phyloP scores from a whole-genome alignment of 345 rosid genomes.

The Moricandia arvensis region DNA sequence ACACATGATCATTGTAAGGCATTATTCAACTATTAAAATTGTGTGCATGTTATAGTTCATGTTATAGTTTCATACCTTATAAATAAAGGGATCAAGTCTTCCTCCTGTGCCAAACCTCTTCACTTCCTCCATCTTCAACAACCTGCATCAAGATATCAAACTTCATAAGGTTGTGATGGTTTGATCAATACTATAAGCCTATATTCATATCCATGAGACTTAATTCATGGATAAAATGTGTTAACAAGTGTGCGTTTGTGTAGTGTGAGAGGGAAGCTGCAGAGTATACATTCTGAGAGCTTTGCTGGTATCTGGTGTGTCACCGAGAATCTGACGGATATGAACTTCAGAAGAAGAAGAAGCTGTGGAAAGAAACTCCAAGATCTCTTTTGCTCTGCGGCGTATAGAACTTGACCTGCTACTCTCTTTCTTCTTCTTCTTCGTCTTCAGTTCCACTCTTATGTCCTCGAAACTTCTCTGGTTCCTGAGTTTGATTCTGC shows the following conservation, averaged over 20 bases:
- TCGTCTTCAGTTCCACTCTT: slow-evolving; percentile 18
- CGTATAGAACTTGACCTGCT: slow-evolving; percentile 49
- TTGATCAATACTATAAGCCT: not conserved
- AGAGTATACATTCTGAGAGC: slow-evolving; percentile 76
- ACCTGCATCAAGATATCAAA: slow-evolving; percentile 39
- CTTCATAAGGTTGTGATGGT: not conserved
- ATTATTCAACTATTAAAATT: not conserved
- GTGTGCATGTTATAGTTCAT: not conserved
- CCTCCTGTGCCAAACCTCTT: slow-evolving; percentile 85
- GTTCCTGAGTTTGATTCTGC: slow-evolving; percentile 36
- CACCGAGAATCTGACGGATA: slow-evolving; percentile 75
- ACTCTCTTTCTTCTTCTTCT: slow-evolving; percentile 29
- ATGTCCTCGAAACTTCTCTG: slow-evolving; percentile 14
- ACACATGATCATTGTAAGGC: not conserved
- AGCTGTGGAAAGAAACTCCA: slow-evolving; percentile 65
- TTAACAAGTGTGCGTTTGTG: not conserved
- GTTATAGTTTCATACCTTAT: slow-evolving; percentile 51
- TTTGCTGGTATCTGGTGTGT: slow-evolving; percentile 97
- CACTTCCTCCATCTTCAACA: slow-evolving; percentile 59
- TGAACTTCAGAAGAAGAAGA: slow-evolving; percentile 62
- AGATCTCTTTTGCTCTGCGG: slow-evolving; percentile 68
- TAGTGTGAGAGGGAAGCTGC: not conserved
- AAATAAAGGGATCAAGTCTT: slow-evolving; percentile 70
- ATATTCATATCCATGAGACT: too few species aligned
- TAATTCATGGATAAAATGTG: not conserved